Evolutionary conservation across 768 basidiomycete species (phyloP).

Genomic region (Lentinus brumalis): DNA sequence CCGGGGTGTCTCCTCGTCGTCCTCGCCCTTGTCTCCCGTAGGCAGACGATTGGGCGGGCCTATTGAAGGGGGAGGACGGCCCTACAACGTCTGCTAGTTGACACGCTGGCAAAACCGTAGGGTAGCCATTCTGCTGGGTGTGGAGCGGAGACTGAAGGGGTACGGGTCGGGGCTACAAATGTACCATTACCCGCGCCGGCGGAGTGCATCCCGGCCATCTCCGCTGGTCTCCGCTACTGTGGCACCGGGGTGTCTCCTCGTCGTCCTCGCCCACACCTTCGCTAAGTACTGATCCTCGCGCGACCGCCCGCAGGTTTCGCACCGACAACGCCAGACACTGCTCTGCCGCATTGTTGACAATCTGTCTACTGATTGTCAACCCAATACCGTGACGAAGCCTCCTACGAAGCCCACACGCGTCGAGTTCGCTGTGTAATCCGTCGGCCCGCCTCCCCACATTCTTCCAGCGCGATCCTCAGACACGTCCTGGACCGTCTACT

Average conservation of each 20-base stretch:
- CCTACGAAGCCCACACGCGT: not conserved
- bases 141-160: too few species aligned
- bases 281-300: not conserved
- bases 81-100: too few species aligned
- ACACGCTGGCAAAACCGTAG: too few species aligned
- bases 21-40: too few species aligned
- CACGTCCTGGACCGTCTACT: not conserved
- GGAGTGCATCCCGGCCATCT: too few species aligned
- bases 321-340: not conserved
- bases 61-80: too few species aligned
- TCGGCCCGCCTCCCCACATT: not conserved
- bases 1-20: conserved; percentile 9
- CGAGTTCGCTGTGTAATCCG: not conserved
- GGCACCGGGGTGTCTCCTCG: conserved; percentile 1
- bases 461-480: conserved; percentile 4
- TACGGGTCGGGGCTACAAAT: too few species aligned
- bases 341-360: not conserved
- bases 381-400: not conserved
- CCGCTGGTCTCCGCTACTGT: not conserved
- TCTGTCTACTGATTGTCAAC: not conserved
- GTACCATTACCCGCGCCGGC: too few species aligned
- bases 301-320: not conserved
- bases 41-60: too few species aligned
- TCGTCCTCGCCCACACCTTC: conserved; percentile 12
- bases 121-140: too few species aligned